Base-by-base conservation (phyloP, 2,329 filamentous ascomycete genomes). In the Colletotrichum scovillei region DNA sequence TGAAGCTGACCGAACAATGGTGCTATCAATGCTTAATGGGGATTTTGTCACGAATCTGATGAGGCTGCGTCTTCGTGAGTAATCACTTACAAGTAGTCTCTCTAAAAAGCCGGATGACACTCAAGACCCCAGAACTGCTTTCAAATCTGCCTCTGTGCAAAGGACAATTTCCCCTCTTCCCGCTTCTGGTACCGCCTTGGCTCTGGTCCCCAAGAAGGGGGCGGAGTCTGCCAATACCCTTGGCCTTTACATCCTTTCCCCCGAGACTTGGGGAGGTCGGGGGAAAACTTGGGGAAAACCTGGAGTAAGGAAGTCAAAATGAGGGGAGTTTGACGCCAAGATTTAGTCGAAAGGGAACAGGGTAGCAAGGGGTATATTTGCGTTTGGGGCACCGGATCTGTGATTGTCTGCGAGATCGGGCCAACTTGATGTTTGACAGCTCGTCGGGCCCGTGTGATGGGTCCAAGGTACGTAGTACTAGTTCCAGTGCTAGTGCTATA, bases 231-330 rank as follows among this genome's bases (percentile, higher is more conserved):
- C 32, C 56, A 32, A 19, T 26, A 7, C 38, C 60, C 63, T 62
- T 71, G 68, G 56, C 68, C 28, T 9, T 11, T 1, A 53, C 57
- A 68, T 72, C 65, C 69, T 19, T 69, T 63, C 58, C 58, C 38
- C 58, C 55, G 65, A 63, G 55, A 71, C 68, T 49, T 49, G 63
- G 56, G 19, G 42, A n/a, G 67, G 56, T 32, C 49, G 56, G 56
- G 19, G 19, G 8, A 9, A 22, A 60, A 62, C 68, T 49, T 62
- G 56, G 63, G 46, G 46, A 30, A 32, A 59, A 57, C 49, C 38
- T 68, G 49, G 52, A 38, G 28, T 53, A 38, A 7, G 19, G 7
- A 16, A 14, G 38, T 3, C 38, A 8, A 19, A 35, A 49, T 22
- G 42, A 49, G 42, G 12, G 19, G 38, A 24, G 26, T 12, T 53